Percentiles rank a stretch among this genome's conserved stretches.
These are phyloP conservation scores for Cercospora zeae-maydis DNA, from an alignment of 2,329 filamentous ascomycete genomes.

Conservation along the genomic window DNA sequence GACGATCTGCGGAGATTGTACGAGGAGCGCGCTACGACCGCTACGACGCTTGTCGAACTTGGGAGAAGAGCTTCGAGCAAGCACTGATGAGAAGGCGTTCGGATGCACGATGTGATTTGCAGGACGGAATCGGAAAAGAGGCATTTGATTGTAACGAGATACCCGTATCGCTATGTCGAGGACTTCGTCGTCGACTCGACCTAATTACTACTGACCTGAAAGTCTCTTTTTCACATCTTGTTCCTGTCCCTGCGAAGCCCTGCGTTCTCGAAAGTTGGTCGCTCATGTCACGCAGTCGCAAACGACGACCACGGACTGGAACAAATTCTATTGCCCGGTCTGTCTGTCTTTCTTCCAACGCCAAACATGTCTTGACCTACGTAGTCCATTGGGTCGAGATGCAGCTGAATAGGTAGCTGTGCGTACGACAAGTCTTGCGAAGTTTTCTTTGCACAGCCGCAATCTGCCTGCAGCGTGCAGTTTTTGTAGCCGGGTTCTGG, in stretches of 20 bases:
- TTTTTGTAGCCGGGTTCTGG: background rate
- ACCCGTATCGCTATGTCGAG: background rate
- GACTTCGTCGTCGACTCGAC: background rate
- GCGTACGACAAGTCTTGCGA: background rate
- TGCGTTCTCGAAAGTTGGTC: background rate
- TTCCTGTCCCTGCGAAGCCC: too few relatives aligned
- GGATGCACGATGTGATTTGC: background rate
- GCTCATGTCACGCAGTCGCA: background rate
- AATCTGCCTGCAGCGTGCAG: background rate
- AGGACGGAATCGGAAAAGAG: background rate
- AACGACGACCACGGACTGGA: background rate
- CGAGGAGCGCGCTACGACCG: conserved; percentile 47
- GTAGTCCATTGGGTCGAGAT: background rate
- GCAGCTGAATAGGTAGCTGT: background rate
- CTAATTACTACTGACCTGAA: background rate
- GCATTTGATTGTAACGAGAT: background rate
- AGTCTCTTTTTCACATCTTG: background rate
- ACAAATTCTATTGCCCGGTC: background rate
- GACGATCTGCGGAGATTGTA: conserved; percentile 49
- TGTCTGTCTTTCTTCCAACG: background rate
- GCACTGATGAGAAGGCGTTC: background rate
- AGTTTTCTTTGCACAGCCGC: background rate
- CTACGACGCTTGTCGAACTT: conserved; percentile 20
- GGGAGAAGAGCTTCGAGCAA: conserved; percentile 18
- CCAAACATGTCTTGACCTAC: background rate